These are phyloP conservation scores for Closterium sp. DNA, from an alignment of 139 green algal species.

Conservation along the genomic window DNA sequence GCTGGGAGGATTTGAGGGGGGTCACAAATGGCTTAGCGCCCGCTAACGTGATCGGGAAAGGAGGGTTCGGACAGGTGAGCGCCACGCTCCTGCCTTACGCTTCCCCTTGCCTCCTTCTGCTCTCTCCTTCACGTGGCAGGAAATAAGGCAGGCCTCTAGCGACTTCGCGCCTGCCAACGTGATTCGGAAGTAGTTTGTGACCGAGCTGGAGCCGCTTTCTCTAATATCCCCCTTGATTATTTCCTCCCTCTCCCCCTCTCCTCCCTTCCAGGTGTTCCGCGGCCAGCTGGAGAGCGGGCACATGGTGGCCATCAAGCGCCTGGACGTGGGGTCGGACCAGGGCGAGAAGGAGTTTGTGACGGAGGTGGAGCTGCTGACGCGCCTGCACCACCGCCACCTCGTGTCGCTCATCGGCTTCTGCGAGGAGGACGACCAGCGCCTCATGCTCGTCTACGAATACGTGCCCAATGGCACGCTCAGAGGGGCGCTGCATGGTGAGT, in stretches of 20 bases:
- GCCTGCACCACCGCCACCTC: conserved; percentile 34
- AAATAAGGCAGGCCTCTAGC: too few species aligned
- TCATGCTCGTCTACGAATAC: conserved; percentile 44
- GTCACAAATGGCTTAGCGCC: too few species aligned
- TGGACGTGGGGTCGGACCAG: conserved; percentile 27
- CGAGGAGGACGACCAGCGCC: conserved; percentile 14
- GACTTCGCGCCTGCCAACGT: too few species aligned
- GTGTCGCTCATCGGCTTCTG: conserved; percentile 32
- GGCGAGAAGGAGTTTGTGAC: conserved; percentile 40
- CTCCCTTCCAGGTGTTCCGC: background rate
- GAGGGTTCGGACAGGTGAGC: too few species aligned
- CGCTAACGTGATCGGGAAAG: too few species aligned
- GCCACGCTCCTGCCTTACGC: too few species aligned
- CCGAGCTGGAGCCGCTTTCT: background rate
- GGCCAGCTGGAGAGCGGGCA: conserved; percentile 17
- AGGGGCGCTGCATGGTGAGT: background rate
- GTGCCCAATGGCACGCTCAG: conserved; percentile 20
- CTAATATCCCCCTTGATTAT: too few species aligned
- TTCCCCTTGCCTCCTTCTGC: too few species aligned
- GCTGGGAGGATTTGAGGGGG: too few species aligned
- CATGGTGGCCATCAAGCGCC: conserved; percentile 24
- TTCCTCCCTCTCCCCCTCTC: background rate
- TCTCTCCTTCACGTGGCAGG: too few species aligned
- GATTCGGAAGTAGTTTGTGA: too few species aligned
- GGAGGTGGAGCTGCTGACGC: conserved; percentile 36